Evolutionary conservation across 257 asterid genomes (phyloP).

Genomic region (Rauvolfia tetraphylla): DNA sequence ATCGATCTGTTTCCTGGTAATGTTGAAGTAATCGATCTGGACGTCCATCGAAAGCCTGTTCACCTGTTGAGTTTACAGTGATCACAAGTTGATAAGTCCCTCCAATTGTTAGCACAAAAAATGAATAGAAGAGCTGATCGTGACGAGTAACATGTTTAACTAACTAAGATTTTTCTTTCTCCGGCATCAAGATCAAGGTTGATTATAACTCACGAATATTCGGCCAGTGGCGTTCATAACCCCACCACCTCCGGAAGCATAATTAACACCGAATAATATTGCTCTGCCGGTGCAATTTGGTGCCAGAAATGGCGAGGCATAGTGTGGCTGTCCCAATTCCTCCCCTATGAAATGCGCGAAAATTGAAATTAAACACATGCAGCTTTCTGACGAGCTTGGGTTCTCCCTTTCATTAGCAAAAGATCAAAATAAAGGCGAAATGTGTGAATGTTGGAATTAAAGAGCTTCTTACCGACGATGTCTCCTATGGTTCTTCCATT

Average conservation of each 20-base stretch:
- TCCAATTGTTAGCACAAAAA: background rate
- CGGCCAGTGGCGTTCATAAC: slow-evolving; percentile 84
- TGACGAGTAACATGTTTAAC: background rate
- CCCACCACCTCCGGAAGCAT: slow-evolving; percentile 97
- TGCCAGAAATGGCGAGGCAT: slow-evolving; percentile 73
- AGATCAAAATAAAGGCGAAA: background rate
- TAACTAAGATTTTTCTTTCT: no score
- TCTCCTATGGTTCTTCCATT: slow-evolving; percentile 93
- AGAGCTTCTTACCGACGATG: slow-evolving; percentile 53
- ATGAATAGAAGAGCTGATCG: background rate
- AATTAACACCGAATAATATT: slow-evolving; percentile 69
- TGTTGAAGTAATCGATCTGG: slow-evolving; percentile 87
- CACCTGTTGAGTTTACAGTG: slow-evolving; percentile 46
- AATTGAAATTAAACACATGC: background rate
- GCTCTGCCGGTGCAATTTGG: slow-evolving; percentile 81
- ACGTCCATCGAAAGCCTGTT: slow-evolving; percentile 89
- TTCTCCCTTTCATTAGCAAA: background rate
- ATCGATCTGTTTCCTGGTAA: slow-evolving; percentile 67
- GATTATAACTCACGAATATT: slow-evolving; percentile 58
- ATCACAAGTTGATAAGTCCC: background rate
- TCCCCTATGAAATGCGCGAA: slow-evolving; percentile 43
- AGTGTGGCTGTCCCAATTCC: slow-evolving; percentile 67
- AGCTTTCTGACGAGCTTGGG: background rate
- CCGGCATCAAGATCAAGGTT: background rate
- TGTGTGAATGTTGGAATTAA: background rate